These are phyloP conservation scores for Candida corydali DNA, from an alignment of 805 yeast species.

Conservation along the genomic window DNA sequence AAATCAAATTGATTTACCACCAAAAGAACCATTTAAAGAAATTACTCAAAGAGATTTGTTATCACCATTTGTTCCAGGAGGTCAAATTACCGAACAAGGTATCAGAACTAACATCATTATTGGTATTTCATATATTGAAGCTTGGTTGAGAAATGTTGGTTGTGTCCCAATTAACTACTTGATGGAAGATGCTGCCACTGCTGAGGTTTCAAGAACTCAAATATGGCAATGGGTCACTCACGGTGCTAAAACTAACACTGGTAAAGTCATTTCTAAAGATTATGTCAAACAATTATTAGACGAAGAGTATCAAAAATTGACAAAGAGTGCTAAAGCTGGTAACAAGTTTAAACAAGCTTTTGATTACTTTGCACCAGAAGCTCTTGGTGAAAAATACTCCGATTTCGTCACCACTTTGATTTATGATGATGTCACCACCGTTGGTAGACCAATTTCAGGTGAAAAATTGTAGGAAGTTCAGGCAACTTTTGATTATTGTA, in stretches of 20 bases:
- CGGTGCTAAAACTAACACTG: slow-evolving; percentile 56
- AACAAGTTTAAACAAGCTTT: slow-evolving; percentile 70
- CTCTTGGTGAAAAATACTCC: slow-evolving; percentile 65
- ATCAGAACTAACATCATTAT: slow-evolving; percentile 68
- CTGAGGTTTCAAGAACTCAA: slow-evolving; percentile 81
- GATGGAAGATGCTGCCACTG: slow-evolving; percentile 91
- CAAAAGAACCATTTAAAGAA: slow-evolving; percentile 46
- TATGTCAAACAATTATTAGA: slow-evolving; percentile 54
- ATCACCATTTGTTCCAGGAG: slow-evolving; percentile 60
- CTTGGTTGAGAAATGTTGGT: slow-evolving; percentile 80
- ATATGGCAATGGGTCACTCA: slow-evolving; percentile 82
- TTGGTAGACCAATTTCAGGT: slow-evolving; percentile 39
- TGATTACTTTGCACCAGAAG: slow-evolving; percentile 67
- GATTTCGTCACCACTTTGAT: slow-evolving; percentile 75
- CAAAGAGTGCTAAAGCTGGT: slow-evolving; percentile 46
- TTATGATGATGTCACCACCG: slow-evolving; percentile 67
- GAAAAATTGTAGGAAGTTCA: slow-evolving; percentile 31
- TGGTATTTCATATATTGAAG: slow-evolving; percentile 78
- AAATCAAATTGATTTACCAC: slow-evolving; percentile 62
- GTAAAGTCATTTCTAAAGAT: slow-evolving; percentile 54
- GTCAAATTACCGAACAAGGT: slow-evolving; percentile 65
- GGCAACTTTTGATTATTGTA: background rate
- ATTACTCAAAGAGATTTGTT: slow-evolving; percentile 56
- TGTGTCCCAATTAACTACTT: slow-evolving; percentile 82
- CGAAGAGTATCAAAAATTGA: slow-evolving; percentile 56